Evolutionary conservation across 2,329 filamentous ascomycete species (phyloP), one percentile per base, ranked within the genome.

Genomic region (Fusarium annulatum): DNA sequence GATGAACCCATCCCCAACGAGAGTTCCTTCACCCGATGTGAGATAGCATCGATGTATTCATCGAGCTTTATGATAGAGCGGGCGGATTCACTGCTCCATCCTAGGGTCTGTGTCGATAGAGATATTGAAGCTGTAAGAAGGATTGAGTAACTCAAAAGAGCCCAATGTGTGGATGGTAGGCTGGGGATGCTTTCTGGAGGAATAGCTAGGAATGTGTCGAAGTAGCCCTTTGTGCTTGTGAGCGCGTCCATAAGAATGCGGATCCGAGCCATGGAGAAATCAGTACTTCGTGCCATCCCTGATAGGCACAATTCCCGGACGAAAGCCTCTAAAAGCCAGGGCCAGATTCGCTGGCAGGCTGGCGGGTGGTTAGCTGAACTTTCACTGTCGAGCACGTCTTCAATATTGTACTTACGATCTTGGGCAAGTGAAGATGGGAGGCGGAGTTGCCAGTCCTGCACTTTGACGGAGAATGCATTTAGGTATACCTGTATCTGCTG

Each of bases 111-210:
- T 4, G 2, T 19, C 3, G 42, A 26, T 11, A 45, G 23, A 12
- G 42, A 45, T 26, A 45, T 7, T 1, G 42, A 16, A 2, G 42
- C 16, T 26, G 23, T 9, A 12, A 45, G 42, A 5, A 45, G 42
- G 8, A 45, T 26, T 0, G 42, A 26, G n/a, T 45, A 26, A 6
- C 16, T 7, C 16, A 45, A 19, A 26, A 19, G 7, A 45, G 42
- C 42, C 42, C 42, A 45, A 26, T 26, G 23, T 12, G 23, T 18
- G 16, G 42, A 45, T 12, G 42, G 23, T 5, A 45, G 42, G 4
- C 16, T 19, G 0, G 16, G 16, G 16, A 45, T 3, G 3, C 7
- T 7, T 19, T 45, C 23, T 0, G 23, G 23, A 12, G 16, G 23
- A 19, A 45, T 45, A 1, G 42, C 5, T 19, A 26, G 11, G 23